A percentile compares a stretch with the other conserved stretches of the same genome.
Evolutionary conservation across 257 asterid species (phyloP).

Genomic region (Nicotiana noctiflora): DNA sequence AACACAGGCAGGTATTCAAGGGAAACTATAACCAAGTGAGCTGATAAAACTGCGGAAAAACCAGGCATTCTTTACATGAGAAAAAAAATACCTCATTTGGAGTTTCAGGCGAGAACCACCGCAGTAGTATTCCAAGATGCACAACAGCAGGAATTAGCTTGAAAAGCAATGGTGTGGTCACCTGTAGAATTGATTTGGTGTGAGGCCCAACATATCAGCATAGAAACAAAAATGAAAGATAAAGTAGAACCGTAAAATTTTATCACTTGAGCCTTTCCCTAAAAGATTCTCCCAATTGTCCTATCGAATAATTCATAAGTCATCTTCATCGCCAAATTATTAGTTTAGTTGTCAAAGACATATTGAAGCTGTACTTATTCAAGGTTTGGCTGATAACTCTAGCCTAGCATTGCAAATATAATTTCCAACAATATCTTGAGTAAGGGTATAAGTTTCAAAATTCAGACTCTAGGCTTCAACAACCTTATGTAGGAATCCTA

Average conservation of each 20-base stretch:
- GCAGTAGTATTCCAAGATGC: conserved; percentile 64
- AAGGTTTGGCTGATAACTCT: background rate
- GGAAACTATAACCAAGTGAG: conserved; percentile 13
- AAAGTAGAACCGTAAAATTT: background rate
- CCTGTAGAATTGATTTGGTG: conserved; percentile 35
- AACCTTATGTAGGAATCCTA: background rate
- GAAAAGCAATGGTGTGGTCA: conserved; percentile 75
- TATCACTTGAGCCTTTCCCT: background rate
- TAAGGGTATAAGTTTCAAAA: background rate
- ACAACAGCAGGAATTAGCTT: conserved; percentile 76
- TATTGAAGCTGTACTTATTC: background rate
- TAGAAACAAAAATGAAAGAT: background rate
- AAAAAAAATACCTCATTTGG: conserved; percentile 44
- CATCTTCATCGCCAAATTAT: background rate
- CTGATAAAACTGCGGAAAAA: conserved; percentile 4
- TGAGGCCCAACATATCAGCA: conserved; percentile 16
- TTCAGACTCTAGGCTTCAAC: background rate
- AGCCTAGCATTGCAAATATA: background rate
- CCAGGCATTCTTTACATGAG: background rate
- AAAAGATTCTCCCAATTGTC: background rate
- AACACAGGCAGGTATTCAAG: conserved; percentile 17
- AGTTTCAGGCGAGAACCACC: conserved; percentile 70
- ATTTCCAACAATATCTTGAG: background rate
- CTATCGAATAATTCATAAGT: background rate
- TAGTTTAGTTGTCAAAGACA: background rate